These are phyloP conservation scores for Cryphonectria radicalis DNA, from an alignment of 2,329 filamentous ascomycete species.

Conservation along the genomic window DNA sequence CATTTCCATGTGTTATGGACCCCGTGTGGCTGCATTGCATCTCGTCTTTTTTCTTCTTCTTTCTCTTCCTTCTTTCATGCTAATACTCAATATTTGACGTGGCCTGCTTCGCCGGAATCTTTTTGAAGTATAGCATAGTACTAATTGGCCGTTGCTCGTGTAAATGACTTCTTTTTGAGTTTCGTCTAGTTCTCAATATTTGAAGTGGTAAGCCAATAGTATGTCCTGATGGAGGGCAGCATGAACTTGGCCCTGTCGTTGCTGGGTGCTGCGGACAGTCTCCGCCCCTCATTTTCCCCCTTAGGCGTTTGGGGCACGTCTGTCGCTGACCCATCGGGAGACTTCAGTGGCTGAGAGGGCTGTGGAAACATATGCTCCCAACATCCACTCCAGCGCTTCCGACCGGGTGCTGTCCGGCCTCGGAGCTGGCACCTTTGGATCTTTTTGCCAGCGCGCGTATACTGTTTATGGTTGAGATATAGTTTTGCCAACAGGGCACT, in stretches of 20 bases:
- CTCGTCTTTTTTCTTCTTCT: neutral
- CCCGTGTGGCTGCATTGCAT: neutral
- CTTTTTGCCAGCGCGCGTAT: neutral
- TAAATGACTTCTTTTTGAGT: neutral
- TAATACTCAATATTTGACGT: neutral
- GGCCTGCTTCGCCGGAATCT: neutral
- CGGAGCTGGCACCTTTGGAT: neutral
- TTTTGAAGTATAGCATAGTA: neutral
- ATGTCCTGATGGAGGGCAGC: neutral
- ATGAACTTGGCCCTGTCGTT: neutral
- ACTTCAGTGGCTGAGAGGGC: neutral
- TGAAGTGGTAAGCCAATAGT: neutral
- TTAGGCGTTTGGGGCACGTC: neutral
- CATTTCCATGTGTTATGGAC: neutral
- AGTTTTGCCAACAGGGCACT: neutral
- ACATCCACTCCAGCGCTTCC: neutral
- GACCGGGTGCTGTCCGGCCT: neutral
- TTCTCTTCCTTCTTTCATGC: neutral
- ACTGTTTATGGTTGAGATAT: neutral
- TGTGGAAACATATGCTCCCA: neutral
- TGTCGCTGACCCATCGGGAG: neutral
- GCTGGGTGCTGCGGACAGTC: neutral
- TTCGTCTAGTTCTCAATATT: conserved; percentile 1
- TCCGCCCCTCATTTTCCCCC: neutral
- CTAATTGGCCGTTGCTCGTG: neutral